Percentiles rank a stretch among this genome's conserved stretches.
Evolutionary conservation across 352 stramenopile species (phyloP).

Genomic region (Globisporangium megalacanthum): DNA sequence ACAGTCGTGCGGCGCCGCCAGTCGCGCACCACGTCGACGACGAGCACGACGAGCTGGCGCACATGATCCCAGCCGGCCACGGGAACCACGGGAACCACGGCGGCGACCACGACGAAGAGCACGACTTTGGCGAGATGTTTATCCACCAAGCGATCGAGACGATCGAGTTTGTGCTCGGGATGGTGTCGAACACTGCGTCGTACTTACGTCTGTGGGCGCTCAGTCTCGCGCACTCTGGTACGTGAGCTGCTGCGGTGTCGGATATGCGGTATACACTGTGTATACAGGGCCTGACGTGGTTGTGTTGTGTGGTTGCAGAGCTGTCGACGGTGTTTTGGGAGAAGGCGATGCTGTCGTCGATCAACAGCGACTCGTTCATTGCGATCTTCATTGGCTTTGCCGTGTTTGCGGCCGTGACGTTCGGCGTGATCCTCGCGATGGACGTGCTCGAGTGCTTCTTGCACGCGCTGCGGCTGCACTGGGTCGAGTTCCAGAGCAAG

Average conservation of each 20-base stretch:
- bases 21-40: constrained; percentile 71
- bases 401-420: constrained; percentile 93
- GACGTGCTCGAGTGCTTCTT: constrained; percentile 99
- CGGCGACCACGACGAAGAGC: constrained; percentile 62
- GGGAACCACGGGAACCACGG: constrained; percentile 33
- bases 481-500: constrained; percentile 99
- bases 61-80: constrained; percentile 33
- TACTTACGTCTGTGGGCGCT: constrained; percentile 99
- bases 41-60: constrained; percentile 69
- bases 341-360: constrained; percentile 97
- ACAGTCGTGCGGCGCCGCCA: constrained; percentile 46
- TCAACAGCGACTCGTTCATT: constrained; percentile 96
- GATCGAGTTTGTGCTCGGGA: constrained; percentile 99
- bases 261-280: not conserved
- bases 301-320: constrained; percentile 29
- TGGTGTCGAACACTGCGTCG: constrained; percentile 99
- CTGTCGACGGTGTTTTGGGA: constrained; percentile 96
- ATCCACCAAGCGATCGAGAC: constrained; percentile 99
- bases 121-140: constrained; percentile 96
- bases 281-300: constrained; percentile 28
- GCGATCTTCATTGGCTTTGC: constrained; percentile 94
- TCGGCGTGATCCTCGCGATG: constrained; percentile 98
- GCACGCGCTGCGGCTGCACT: constrained; percentile 98
- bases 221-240: constrained; percentile 95
- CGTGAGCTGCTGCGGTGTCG: constrained; percentile 1